Percentiles rank a stretch among this genome's conserved stretches.
These are phyloP conservation scores for Xylariales sp. DNA, from an alignment of 2,329 filamentous ascomycete genomes.

Conservation along the genomic window DNA sequence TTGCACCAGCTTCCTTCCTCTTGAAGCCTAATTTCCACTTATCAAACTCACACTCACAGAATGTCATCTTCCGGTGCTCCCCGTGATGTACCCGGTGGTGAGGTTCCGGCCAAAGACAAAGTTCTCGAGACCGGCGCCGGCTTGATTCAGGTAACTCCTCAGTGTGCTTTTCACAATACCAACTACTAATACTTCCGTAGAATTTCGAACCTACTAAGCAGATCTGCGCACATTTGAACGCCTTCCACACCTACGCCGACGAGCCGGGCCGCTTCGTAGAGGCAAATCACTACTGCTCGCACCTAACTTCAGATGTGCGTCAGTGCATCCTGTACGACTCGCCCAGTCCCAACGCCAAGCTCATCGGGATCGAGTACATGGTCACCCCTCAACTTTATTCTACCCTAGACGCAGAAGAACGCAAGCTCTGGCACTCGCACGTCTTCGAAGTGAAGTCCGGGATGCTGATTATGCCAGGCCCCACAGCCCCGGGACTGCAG, in stretches of 20 bases:
- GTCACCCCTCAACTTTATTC: slow-evolving; percentile 66
- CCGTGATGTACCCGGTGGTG: slow-evolving; percentile 39
- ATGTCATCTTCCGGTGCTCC: slow-evolving; percentile 11
- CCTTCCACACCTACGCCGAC: slow-evolving; percentile 78
- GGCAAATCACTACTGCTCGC: slow-evolving; percentile 80
- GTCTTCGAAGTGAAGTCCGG: slow-evolving; percentile 72
- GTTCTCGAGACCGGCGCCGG: slow-evolving; percentile 58
- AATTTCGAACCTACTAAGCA: slow-evolving; percentile 67
- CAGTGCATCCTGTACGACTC: slow-evolving; percentile 85
- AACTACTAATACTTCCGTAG: slow-evolving; percentile 27
- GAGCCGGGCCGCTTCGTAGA: slow-evolving; percentile 67
- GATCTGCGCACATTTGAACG: slow-evolving; percentile 79
- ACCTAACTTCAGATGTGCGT: slow-evolving; percentile 71
- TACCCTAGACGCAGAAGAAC: slow-evolving; percentile 61
- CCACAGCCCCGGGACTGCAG: slow-evolving; percentile 44
- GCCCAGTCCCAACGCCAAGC: slow-evolving; percentile 57
- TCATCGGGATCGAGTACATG: slow-evolving; percentile 89
- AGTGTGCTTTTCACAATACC: background rate
- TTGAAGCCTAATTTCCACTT: background rate
- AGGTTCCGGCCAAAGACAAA: slow-evolving; percentile 50
- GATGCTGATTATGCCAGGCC: slow-evolving; percentile 74
- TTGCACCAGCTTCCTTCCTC: background rate
- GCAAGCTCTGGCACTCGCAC: slow-evolving; percentile 74
- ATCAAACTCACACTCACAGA: slow-evolving; percentile 2
- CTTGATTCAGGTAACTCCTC: slow-evolving; percentile 44